phyloP scores from a whole-genome alignment of 768 basidiomycete genomes.

The Rossbeevera mucosa region DNA sequence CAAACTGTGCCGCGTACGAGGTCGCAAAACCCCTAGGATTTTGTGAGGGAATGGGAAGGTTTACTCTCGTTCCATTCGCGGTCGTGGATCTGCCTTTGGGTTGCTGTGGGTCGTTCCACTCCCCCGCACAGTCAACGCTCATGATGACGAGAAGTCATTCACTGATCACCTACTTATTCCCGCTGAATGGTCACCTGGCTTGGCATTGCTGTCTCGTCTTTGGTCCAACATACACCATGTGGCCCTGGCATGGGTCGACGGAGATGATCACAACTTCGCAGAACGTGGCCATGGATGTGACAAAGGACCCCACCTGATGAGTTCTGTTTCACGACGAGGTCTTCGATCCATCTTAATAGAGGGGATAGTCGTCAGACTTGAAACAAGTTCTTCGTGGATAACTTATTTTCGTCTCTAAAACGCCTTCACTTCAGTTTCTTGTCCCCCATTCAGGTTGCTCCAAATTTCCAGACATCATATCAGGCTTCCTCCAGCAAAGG shows the following conservation, averaged over 20 bases:
- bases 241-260: slow-evolving; percentile 9
- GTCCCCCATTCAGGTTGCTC: neutral
- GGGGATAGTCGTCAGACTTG: neutral
- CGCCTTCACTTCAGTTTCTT: neutral
- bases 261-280: slow-evolving; percentile 20
- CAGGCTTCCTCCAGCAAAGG: neutral
- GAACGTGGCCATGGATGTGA: slow-evolving; percentile 8
- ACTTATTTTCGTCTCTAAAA: neutral
- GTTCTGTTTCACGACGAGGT: neutral
- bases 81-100: neutral
- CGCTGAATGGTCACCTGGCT: slow-evolving; percentile 10
- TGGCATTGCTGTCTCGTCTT: slow-evolving; percentile 2
- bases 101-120: neutral
- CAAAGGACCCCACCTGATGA: neutral
- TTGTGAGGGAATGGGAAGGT: neutral
- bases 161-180: slow-evolving; percentile 20
- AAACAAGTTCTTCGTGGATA: neutral
- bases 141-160: slow-evolving; percentile 8
- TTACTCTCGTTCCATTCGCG: slow-evolving; percentile 1
- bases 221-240: neutral
- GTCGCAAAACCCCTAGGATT: neutral
- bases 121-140: slow-evolving; percentile 17
- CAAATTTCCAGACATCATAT: neutral
- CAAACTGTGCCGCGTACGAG: neutral
- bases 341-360: neutral